These are phyloP conservation scores for Cutaneotrichosporon cavernicola DNA, from an alignment of 1,284 basidiomycete genomes.

Conservation along the genomic window DNA sequence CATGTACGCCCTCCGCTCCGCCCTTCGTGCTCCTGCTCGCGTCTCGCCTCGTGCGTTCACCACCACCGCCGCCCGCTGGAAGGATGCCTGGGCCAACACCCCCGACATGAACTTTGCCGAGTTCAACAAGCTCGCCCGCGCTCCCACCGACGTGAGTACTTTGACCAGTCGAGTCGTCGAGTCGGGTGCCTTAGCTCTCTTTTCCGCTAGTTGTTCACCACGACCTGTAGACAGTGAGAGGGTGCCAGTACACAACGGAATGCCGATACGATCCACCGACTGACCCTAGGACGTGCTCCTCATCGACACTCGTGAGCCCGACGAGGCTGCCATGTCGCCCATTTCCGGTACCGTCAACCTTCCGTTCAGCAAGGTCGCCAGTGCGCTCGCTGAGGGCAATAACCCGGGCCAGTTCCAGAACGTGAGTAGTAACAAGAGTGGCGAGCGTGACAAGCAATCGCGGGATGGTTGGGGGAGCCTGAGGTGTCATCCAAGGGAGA, in stretches of 20 bases:
- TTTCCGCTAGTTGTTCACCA: no score
- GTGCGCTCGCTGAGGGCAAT: conserved; percentile 61
- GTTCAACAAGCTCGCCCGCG: conserved; percentile 71
- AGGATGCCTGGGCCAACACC: conserved; percentile 3
- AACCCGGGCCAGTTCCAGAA: conserved; percentile 61
- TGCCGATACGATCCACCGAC: background rate
- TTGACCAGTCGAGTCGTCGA: no score
- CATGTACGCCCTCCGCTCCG: conserved; percentile 3
- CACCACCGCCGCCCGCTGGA: conserved; percentile 1
- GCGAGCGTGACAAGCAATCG: background rate
- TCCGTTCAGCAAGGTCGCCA: conserved; percentile 72
- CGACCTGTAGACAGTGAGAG: no score
- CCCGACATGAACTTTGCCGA: conserved; percentile 70
- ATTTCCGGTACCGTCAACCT: conserved; percentile 93
- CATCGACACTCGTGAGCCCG: conserved; percentile 76
- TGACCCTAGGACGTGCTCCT: conserved; percentile 17
- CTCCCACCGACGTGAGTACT: conserved; percentile 67
- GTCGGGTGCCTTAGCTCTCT: no score
- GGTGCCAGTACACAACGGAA: background rate
- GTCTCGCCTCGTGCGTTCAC: background rate
- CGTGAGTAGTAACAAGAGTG: conserved; percentile 1
- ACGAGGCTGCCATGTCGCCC: conserved; percentile 84
- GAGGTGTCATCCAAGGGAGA: background rate
- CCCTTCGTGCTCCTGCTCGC: conserved; percentile 1
- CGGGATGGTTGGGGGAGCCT: no score